Evolutionary conservation across 805 yeast species (phyloP).

Genomic region (Candida pseudoglaebosa): DNA sequence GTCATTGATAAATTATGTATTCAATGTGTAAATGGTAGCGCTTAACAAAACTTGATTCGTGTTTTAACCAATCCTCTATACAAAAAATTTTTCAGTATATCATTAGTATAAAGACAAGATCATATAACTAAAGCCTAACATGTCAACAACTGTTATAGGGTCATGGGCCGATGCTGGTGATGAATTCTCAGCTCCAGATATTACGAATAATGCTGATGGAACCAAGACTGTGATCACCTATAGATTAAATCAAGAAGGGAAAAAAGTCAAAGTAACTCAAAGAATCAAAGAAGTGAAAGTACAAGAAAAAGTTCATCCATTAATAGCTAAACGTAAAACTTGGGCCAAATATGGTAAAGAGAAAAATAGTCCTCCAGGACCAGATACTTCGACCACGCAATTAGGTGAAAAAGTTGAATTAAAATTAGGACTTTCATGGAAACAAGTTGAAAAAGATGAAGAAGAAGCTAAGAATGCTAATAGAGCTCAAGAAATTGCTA

Average conservation of each 20-base stretch:
- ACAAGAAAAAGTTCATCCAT: conserved; percentile 77
- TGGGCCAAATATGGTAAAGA: conserved; percentile 91
- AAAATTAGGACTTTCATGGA: conserved; percentile 73
- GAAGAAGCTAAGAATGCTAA: conserved; percentile 51
- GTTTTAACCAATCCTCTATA: conserved; percentile 5
- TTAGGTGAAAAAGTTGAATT: conserved; percentile 80
- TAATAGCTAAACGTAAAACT: conserved; percentile 80
- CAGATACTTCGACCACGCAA: conserved; percentile 83
- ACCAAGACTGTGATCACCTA: conserved; percentile 83
- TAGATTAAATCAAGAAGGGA: conserved; percentile 70
- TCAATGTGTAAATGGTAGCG: conserved; percentile 1
- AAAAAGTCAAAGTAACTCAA: conserved; percentile 84
- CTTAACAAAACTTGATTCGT: conserved; percentile 1
- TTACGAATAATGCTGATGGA: conserved; percentile 78
- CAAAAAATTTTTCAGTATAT: conserved; percentile 5
- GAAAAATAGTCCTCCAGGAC: conserved; percentile 69
- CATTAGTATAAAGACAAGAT: neutral
- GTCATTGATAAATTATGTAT: too few species aligned
- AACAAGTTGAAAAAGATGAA: conserved; percentile 69
- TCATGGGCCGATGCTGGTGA: conserved; percentile 76
- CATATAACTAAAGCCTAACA: conserved; percentile 5
- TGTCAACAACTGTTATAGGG: conserved; percentile 36
- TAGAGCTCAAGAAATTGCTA: conserved; percentile 32
- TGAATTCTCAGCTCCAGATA: conserved; percentile 68
- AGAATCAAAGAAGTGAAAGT: conserved; percentile 72